Conservation (phyloP, 1,284 basidiomycete species). For the Meira miltonrushii region DNA sequence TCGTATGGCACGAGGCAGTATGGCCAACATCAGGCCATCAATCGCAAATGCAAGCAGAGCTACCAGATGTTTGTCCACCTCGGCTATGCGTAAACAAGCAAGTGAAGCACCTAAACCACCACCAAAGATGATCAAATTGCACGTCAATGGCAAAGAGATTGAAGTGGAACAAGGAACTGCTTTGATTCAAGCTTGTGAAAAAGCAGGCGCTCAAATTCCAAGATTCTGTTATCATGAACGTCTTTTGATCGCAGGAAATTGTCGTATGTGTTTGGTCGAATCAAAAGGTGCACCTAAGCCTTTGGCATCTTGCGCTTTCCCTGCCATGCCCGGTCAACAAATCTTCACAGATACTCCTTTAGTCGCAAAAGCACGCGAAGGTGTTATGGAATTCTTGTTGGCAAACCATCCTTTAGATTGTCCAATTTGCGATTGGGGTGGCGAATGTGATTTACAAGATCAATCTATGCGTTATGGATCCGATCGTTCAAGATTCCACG, state of each 20-base stretch:
- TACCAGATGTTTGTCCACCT: conserved; percentile 10
- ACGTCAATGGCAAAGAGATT: conserved; percentile 51
- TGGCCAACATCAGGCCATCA: too few species aligned
- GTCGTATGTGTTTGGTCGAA: conserved; percentile 79
- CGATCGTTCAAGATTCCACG: conserved; percentile 94
- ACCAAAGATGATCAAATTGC: conserved; percentile 52
- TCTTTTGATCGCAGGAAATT: conserved; percentile 35
- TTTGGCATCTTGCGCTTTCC: conserved; percentile 73
- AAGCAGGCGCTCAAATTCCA: conserved; percentile 51
- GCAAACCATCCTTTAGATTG: conserved; percentile 97
- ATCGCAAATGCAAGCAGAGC: too few species aligned
- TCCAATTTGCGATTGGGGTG: conserved; percentile 79
- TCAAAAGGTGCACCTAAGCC: conserved; percentile 90
- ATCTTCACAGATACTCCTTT: conserved; percentile 93
- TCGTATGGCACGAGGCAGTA: not conserved
- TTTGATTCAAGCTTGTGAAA: conserved; percentile 85
- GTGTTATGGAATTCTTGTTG: conserved; percentile 97
- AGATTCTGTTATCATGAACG: conserved; percentile 85
- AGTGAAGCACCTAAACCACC: conserved; percentile 19
- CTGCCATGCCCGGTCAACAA: conserved; percentile 91
- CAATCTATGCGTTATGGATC: conserved; percentile 99
- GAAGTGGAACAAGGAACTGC: conserved; percentile 55
- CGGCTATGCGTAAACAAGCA: conserved; percentile 7
- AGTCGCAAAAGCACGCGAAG: conserved; percentile 82
- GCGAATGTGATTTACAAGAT: conserved; percentile 97